phyloP scores from a whole-genome alignment of 176 grass and related monocot genomes.

The Phoenix roebelenii region DNA sequence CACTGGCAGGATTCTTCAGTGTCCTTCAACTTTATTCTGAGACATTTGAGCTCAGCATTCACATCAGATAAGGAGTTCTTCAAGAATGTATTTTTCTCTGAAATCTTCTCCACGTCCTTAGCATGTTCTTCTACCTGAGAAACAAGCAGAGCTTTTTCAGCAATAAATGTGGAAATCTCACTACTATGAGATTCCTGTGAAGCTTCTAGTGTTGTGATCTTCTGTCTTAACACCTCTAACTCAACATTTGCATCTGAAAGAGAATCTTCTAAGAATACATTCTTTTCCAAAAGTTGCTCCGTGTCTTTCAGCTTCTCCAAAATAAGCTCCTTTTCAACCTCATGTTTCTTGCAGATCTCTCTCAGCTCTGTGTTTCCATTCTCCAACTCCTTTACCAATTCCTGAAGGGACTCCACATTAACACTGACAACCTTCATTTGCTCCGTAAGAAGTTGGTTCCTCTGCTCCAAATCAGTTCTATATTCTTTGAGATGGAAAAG shows the following conservation, averaged over 20 bases:
- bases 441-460: constrained; percentile 30
- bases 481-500: constrained; percentile 56
- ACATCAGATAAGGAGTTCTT: constrained; percentile 41
- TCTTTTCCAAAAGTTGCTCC: constrained; percentile 65
- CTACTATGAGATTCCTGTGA: constrained; percentile 30
- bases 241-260: constrained; percentile 60
- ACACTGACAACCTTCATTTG: constrained; percentile 33
- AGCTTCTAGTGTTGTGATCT: constrained; percentile 23
- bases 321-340: constrained; percentile 52
- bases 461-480: constrained; percentile 46
- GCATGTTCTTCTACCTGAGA: constrained; percentile 51
- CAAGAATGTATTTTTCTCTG: constrained; percentile 44
- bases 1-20: constrained; percentile 25
- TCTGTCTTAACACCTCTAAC: constrained; percentile 51
- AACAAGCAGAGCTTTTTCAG: constrained; percentile 49
- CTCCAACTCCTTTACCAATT: constrained; percentile 41
- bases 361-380: constrained; percentile 62
- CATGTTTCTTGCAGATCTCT: constrained; percentile 55
- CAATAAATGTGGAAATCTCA: constrained; percentile 39
- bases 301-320: constrained; percentile 46
- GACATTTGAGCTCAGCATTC: constrained; percentile 37
- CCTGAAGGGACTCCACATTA: constrained; percentile 17
- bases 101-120: constrained; percentile 34
- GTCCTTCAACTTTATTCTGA: constrained; percentile 43
- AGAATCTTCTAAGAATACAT: constrained; percentile 56